Base-by-base conservation (phyloP, 202 grass and related monocot species). In the Tripidium arundinaceum region DNA sequence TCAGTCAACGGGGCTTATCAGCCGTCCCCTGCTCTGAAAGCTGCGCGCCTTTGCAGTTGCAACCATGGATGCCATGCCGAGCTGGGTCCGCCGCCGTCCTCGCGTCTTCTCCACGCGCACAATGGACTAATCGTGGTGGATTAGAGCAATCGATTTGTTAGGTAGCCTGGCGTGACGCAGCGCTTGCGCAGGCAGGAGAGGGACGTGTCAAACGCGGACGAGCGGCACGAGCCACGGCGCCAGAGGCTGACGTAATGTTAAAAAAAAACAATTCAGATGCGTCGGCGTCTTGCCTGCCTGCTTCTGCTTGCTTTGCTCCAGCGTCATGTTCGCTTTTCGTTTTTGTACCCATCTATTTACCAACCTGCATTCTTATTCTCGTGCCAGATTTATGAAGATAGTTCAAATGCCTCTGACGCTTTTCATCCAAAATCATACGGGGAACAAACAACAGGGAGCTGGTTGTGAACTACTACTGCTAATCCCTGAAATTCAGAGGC, bases 201-300 rank as follows among this genome's bases (percentile, higher is more conserved):
- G 83, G 68, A 25, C 61, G 80, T 74, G 39, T 15, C 50, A 36
- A 42, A 60, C 47, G 82, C 49, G 68, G 7, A 67, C 3, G 31
- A 54, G 33, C 39, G 42, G 58, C 29, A 11, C 13, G 13, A 21
- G 36, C 31, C 31, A 36, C 39, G 42, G 58, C 29, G 12, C 13
- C 14, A 21, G 36, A 1, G 1, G 27, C 59, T 52, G 79, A 87
- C 72, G 72, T n/a, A n/a, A n/a, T n/a, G n/a, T n/a, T n/a, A n/a
- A n/a, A 15, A 29, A 41, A 69, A 41, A 54, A 57, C 2, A 42
- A 55, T 22, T 59, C 4, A 29, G 74, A 82, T 72, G 65, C 65
- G 79, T 86, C 59, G 79, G 50, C 40, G 33, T 25, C n/a, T n/a
- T n/a, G n/a, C 31, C 31, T 4, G 81, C 69, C 37, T 80, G 70